Percentiles rank a stretch among this genome's conserved stretches.
These are phyloP conservation scores for Coemansia sp. DNA, from an alignment of 192 early-diverging fungal genomes.

Conservation along the genomic window DNA sequence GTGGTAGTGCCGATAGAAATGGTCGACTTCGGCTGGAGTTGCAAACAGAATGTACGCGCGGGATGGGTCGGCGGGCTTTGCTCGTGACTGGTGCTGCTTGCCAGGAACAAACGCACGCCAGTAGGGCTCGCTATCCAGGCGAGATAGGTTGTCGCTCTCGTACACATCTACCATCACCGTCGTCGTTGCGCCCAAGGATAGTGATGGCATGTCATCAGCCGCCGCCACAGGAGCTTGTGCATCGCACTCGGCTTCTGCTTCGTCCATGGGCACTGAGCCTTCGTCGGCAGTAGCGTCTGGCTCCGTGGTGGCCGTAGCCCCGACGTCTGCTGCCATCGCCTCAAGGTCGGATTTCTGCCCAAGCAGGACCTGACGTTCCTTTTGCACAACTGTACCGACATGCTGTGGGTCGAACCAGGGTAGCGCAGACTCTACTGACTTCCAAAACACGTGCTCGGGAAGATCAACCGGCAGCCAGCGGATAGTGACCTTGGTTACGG, in stretches of 20 bases:
- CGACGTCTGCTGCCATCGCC: not conserved
- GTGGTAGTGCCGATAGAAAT: conserved; percentile 45
- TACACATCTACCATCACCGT: conserved; percentile 16
- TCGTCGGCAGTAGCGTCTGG: not conserved
- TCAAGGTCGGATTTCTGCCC: not conserved
- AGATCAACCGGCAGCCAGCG: conserved; percentile 52
- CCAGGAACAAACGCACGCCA: conserved; percentile 46
- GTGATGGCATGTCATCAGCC: conserved; percentile 1
- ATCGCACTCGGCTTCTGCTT: conserved; percentile 1
- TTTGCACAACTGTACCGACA: conserved; percentile 15
- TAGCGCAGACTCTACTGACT: conserved; percentile 37
- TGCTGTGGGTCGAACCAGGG: conserved; percentile 39
- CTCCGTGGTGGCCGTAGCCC: not conserved
- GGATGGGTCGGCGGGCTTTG: conserved; percentile 38
- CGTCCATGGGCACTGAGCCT: not conserved
- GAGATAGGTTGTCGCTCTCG: conserved; percentile 28
- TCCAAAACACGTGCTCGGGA: conserved; percentile 56
- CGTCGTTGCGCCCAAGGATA: conserved; percentile 23
- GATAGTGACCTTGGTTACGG: conserved; percentile 40
- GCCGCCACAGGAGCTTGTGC: not conserved
- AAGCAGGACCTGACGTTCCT: conserved; percentile 15
- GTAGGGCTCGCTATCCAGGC: conserved; percentile 41
- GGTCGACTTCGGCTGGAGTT: conserved; percentile 27
- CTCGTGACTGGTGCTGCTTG: conserved; percentile 36
- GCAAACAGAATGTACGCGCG: conserved; percentile 53